Evolutionary conservation across 2,329 filamentous ascomycete genomes (phyloP), one percentile per base, ranked within the genome.

Genomic region (Fusarium chaquense): DNA sequence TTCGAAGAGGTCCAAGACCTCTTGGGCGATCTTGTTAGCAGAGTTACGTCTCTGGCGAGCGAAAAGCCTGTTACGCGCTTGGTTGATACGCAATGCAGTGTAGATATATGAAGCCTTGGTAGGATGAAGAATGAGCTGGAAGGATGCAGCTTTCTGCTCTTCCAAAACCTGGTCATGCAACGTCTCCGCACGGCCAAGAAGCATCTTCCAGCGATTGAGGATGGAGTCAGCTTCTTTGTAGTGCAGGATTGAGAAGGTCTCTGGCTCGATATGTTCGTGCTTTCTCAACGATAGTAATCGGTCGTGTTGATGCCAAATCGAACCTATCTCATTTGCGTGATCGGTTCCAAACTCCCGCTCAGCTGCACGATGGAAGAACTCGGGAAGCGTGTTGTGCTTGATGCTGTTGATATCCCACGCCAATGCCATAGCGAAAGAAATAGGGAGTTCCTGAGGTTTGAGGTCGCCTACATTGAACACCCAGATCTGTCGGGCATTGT

Each of bases 391-490:
- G 3, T 76, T 55, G 2, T 75, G 80, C 8, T 82, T 84, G 28
- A 85, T 79, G 2, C 76, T 76, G 9, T 82, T 76, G 20, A 87
- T 82, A 56, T 90, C 82, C 78, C 88, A 90, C 0, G 87, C 87
- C 36, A 89, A 78, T 18, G 85, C 83, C 70, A 89, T 81, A 66
- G 84, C 86, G 71, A 87, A 86, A 28, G 82, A 83, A 58, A 87
- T 84, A 0, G 86, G 84, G 0, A 87, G 76, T 73, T 88, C 86
- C 22, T 86, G 79, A 1, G 86, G 85, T 70, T 90, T 90, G 45
- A 90, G 79, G 65, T 90, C 87, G 13, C 87, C 87, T 2, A 90
- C 85, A 43, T 90, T 90, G 63, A 90, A 86, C 22, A 90, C 81
- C 88, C 88, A 90, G 28, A 90, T 86, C 18, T 84, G 80, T 32